These are phyloP conservation scores for Heterobasidion irregulare DNA, from an alignment of 1,284 basidiomycete genomes.

Conservation along the genomic window DNA sequence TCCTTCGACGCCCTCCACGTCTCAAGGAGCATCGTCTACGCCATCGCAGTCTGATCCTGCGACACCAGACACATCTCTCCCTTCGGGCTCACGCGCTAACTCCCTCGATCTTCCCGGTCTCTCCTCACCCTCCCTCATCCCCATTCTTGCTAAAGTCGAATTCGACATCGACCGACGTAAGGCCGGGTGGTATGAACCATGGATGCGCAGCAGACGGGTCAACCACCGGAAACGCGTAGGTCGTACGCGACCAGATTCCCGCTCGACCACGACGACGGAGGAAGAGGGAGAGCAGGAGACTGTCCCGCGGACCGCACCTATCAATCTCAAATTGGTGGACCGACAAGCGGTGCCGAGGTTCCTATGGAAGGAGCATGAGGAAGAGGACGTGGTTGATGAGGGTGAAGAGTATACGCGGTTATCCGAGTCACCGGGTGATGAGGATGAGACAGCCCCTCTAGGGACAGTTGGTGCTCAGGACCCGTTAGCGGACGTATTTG, in stretches of 20 bases:
- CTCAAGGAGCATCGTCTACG: constrained; percentile 7
- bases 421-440: constrained; percentile 21
- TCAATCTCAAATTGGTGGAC: constrained; percentile 42
- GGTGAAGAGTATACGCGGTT: constrained; percentile 24
- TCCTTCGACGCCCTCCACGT: constrained; percentile 41
- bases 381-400: constrained; percentile 11
- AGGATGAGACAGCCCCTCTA: background rate
- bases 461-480: constrained; percentile 16
- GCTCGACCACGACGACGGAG: constrained; percentile 11
- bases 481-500: constrained; percentile 40
- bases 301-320: constrained; percentile 24
- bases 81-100: constrained; percentile 28
- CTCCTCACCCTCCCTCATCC: constrained; percentile 53
- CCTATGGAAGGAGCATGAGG: constrained; percentile 15
- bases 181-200: constrained; percentile 77
- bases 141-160: constrained; percentile 81
- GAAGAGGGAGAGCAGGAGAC: constrained; percentile 15
- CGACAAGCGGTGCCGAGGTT: constrained; percentile 29
- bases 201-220: constrained; percentile 56
- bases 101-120: constrained; percentile 60
- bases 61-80: constrained; percentile 48
- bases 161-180: constrained; percentile 75
- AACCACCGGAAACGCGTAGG: constrained; percentile 43
- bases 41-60: constrained; percentile 35
- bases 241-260: constrained; percentile 17